A percentile compares a stretch with the other conserved stretches of the same genome.
These are phyloP conservation scores for Amanita phalloides DNA, from an alignment of 768 basidiomycete species.

Conservation along the genomic window DNA sequence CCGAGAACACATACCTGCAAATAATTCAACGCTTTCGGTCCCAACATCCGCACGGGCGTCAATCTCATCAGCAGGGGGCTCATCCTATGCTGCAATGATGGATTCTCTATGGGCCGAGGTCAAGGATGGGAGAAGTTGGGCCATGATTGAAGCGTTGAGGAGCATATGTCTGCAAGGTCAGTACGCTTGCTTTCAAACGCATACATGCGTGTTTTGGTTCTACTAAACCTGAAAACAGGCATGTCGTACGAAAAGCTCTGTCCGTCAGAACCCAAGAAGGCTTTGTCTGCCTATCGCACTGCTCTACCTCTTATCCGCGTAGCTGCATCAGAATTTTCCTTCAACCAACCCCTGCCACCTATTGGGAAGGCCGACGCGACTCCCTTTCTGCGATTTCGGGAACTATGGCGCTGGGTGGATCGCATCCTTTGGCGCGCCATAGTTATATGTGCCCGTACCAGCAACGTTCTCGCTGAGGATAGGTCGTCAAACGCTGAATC, in stretches of 20 bases:
- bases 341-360: constrained; percentile 11
- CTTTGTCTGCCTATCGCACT: constrained; percentile 45
- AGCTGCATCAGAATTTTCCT: constrained; percentile 35
- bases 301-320: constrained; percentile 44
- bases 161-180: constrained; percentile 73
- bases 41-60: constrained; percentile 23
- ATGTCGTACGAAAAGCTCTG: constrained; percentile 62
- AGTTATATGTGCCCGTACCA: constrained; percentile 43
- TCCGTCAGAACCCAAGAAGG: constrained; percentile 33
- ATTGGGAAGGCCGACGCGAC: constrained; percentile 31
- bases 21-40: constrained; percentile 16
- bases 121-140: constrained; percentile 63
- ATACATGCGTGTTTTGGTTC: neutral
- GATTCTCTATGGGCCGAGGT: constrained; percentile 40
- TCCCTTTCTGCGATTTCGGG: constrained; percentile 60
- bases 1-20: constrained; percentile 39
- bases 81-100: constrained; percentile 32
- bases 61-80: constrained; percentile 31
- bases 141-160: constrained; percentile 60
- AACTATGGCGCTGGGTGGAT: constrained; percentile 84
- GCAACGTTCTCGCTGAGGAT: constrained; percentile 8
- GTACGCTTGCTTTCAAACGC: constrained; percentile 8
- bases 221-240: constrained; percentile 30
- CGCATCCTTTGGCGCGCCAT: constrained; percentile 74
- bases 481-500: constrained; percentile 4